Conservation (phyloP, 1,139 yeast species). For the Magnusiomyces fungicola region DNA sequence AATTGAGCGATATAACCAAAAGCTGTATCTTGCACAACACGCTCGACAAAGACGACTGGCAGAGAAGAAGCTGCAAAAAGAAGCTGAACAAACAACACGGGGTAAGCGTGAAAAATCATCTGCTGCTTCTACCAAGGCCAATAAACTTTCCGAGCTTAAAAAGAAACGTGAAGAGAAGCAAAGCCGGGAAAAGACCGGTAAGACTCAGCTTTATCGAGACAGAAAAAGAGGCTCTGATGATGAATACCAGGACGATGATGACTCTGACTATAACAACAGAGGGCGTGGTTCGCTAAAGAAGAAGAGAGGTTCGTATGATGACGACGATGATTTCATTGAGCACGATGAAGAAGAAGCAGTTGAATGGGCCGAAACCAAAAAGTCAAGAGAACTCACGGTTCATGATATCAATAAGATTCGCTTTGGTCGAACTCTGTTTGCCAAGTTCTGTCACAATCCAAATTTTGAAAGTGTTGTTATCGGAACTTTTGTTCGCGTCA, state of each 20-base stretch:
- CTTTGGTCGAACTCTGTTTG: constrained; percentile 69
- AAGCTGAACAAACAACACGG: constrained; percentile 26
- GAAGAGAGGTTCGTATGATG: constrained; percentile 26
- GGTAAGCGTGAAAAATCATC: constrained; percentile 27
- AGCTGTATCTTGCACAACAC: constrained; percentile 73
- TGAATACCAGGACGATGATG: constrained; percentile 26
- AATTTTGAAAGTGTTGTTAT: constrained; percentile 62
- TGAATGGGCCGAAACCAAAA: constrained; percentile 44
- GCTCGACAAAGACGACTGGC: constrained; percentile 51
- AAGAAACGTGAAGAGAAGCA: constrained; percentile 68
- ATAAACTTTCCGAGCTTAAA: constrained; percentile 73
- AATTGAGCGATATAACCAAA: constrained; percentile 78
- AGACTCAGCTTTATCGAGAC: constrained; percentile 17
- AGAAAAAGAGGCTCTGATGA: constrained; percentile 20
- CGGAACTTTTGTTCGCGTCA: constrained; percentile 76
- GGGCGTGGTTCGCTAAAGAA: constrained; percentile 23
- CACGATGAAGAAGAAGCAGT: constrained; percentile 34
- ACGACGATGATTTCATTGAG: constrained; percentile 17
- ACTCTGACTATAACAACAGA: constrained; percentile 5
- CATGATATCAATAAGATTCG: constrained; percentile 62
- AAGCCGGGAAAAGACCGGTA: constrained; percentile 24
- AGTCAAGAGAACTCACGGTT: constrained; percentile 37
- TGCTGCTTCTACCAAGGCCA: constrained; percentile 38
- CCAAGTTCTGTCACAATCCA: constrained; percentile 73
- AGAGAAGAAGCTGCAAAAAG: constrained; percentile 29